Percentiles rank a stretch among this genome's conserved stretches.
phyloP scores from a whole-genome alignment of 75 land plant genomes.

The Selaginella tamariscina region DNA sequence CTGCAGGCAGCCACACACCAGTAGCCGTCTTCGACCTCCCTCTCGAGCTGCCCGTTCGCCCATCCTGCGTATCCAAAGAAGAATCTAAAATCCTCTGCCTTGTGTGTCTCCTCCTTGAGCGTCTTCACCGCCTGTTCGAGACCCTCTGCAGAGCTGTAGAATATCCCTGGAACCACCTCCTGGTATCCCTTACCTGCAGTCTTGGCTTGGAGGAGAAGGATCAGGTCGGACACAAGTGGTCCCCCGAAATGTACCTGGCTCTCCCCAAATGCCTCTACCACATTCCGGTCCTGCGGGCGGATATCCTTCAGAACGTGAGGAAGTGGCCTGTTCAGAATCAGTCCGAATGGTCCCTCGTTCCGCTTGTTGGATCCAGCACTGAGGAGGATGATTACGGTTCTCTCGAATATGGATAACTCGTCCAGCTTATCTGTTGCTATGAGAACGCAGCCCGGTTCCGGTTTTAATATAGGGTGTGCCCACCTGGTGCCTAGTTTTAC shows the following conservation, averaged over 20 bases:
- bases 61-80: conserved; percentile 79
- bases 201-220: conserved; percentile 33
- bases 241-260: conserved; percentile 59
- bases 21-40: conserved; percentile 52
- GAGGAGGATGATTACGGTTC: conserved; percentile 61
- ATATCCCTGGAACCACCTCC: conserved; percentile 65
- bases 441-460: conserved; percentile 69
- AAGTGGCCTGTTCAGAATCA: conserved; percentile 69
- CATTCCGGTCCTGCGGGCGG: conserved; percentile 30
- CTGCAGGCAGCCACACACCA: conserved; percentile 83
- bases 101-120: conserved; percentile 41
- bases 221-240: conserved; percentile 52
- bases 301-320: conserved; percentile 59
- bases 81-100: conserved; percentile 50
- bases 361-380: conserved; percentile 43
- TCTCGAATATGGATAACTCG: conserved; percentile 58
- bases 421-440: conserved; percentile 71
- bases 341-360: conserved; percentile 54
- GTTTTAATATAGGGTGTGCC: conserved; percentile 61
- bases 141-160: conserved; percentile 52
- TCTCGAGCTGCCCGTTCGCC: conserved; percentile 52
- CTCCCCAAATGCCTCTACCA: conserved; percentile 43
- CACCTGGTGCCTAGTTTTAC: conserved; percentile 27
- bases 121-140: conserved; percentile 63
- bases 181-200: conserved; percentile 34